phyloP scores from a whole-genome alignment of 129 eudicot genomes.

The Calendula officinalis region DNA sequence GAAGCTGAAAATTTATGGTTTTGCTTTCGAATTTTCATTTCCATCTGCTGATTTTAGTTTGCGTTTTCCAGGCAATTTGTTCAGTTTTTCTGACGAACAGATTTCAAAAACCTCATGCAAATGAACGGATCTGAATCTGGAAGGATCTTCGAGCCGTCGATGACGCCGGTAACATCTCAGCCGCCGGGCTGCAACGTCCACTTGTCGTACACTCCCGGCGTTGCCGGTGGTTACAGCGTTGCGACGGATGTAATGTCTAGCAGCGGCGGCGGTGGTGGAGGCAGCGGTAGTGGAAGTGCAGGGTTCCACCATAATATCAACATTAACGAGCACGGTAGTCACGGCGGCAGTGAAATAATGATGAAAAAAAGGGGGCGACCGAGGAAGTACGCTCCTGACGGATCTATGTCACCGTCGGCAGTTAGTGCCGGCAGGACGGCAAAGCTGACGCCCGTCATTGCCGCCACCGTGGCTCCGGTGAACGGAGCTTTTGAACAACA shows the following conservation, averaged over 20 bases:
- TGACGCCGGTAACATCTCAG: constrained; percentile 31
- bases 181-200: constrained; percentile 41
- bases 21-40: neutral
- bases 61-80: constrained; percentile 12
- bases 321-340: constrained; percentile 32
- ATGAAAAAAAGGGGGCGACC: constrained; percentile 81
- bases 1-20: constrained; percentile 4
- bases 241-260: constrained; percentile 32
- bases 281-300: constrained; percentile 7
- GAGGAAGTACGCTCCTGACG: constrained; percentile 73
- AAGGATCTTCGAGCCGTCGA: constrained; percentile 35
- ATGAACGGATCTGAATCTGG: constrained; percentile 77
- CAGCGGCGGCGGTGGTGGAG: constrained; percentile 24
- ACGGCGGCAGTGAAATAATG: constrained; percentile 40
- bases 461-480: constrained; percentile 14
- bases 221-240: constrained; percentile 36
- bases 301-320: constrained; percentile 42
- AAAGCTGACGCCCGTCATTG: constrained; percentile 20
- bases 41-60: neutral
- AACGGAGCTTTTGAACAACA: constrained; percentile 39
- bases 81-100: neutral
- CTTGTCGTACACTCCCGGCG: constrained; percentile 46
- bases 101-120: constrained; percentile 15
- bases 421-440: constrained; percentile 19
- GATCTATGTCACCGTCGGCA: constrained; percentile 42